Conservation (phyloP, 2,329 filamentous ascomycete species). For the Nigrospora sphaerica region DNA sequence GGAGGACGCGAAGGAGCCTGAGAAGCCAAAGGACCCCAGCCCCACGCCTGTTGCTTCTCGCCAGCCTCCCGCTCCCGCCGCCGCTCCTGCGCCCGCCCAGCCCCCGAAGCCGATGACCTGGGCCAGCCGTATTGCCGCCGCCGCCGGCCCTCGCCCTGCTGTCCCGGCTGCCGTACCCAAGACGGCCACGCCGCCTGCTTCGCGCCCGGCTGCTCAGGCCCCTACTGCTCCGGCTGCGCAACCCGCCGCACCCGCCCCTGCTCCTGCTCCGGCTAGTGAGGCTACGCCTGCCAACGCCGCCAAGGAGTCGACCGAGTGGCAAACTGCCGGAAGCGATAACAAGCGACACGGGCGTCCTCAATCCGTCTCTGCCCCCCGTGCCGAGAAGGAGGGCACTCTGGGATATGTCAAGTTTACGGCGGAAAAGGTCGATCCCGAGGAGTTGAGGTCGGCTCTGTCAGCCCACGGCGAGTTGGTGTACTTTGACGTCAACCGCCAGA, state of each 20-base stretch:
- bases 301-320: constrained; percentile 71
- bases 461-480: constrained; percentile 65
- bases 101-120: constrained; percentile 62
- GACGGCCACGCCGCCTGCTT: constrained; percentile 28
- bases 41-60: constrained; percentile 45
- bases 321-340: constrained; percentile 75
- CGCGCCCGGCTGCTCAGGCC: constrained; percentile 31
- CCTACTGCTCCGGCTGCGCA: constrained; percentile 37
- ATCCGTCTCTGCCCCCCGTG: constrained; percentile 49
- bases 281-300: constrained; percentile 20
- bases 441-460: constrained; percentile 63
- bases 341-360: constrained; percentile 77
- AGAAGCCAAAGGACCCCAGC: constrained; percentile 60
- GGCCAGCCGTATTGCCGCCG: constrained; percentile 62
- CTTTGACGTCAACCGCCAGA: constrained; percentile 73
- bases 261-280: constrained; percentile 28
- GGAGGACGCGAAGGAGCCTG: constrained; percentile 48
- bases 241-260: constrained; percentile 27
- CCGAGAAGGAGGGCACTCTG: constrained; percentile 68
- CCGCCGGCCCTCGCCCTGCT: constrained; percentile 43
- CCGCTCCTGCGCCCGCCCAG: constrained; percentile 38
- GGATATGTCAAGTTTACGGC: constrained; percentile 96
- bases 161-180: constrained; percentile 47
- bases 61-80: constrained; percentile 34
- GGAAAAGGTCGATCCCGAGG: constrained; percentile 72